Evolutionary conservation across 306 rosid species (phyloP).

Genomic region (cucumber (Cucumis sativus)): Cucumber_9930_V3 NC_026659.2:6437501-6438000

Average conservation of each 20-base stretch:
- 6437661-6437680: neutral
- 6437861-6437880: slow-evolving; percentile 80
- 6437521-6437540: slow-evolving; percentile 60
- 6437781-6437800: slow-evolving; percentile 84
- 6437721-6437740: slow-evolving; percentile 80
- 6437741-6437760: slow-evolving; percentile 87
- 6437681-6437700: slow-evolving; percentile 50
- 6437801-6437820: slow-evolving; percentile 42
- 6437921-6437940: slow-evolving; percentile 45
- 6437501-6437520: slow-evolving; percentile 75
- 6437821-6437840: slow-evolving; percentile 62
- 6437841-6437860: slow-evolving; percentile 61
- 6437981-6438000: slow-evolving; percentile 48
- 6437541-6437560: slow-evolving; percentile 47
- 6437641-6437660: neutral
- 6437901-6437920: slow-evolving; percentile 37
- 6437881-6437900: slow-evolving; percentile 69
- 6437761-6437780: slow-evolving; percentile 85
- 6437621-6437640: slow-evolving; percentile 24
- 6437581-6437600: neutral
- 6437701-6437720: slow-evolving; percentile 58
- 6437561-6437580: slow-evolving; percentile 17
- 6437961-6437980: slow-evolving; percentile 57
- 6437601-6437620: slow-evolving; percentile 29
- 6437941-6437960: slow-evolving; percentile 69